Evolutionary conservation across 2,329 filamentous ascomycete species (phyloP), one percentile per base, ranked within the genome.

Genomic region (Boeremia exigua): DNA sequence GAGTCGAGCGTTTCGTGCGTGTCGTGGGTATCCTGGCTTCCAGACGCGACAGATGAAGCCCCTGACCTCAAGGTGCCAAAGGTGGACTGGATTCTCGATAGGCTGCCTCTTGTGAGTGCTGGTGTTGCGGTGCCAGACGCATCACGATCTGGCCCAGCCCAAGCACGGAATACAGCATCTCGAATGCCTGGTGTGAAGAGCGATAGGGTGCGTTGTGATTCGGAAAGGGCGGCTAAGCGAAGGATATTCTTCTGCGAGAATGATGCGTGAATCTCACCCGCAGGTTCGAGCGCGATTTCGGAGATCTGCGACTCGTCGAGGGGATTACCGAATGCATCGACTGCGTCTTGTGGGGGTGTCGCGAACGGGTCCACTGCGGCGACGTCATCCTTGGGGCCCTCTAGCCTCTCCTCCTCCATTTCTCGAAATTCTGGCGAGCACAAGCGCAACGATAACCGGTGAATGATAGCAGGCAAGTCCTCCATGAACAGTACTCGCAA

Each of bases 401-500:
- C 72, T 60, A 79, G 65, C 39, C 79, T 71, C 43, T 86, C 81
- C 58, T 86, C 82, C 32, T 91, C 88, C 45, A 86, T 84, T 19
- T 86, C 83, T 46, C 87, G 83, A 72, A 95, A 91, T 65, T 98
- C 94, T 0, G 93, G 91, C 49, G 92, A 95, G 88, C 92, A 96
- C 45, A 97, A 78, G 62, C 91, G 87, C 54, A 98, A 80, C 0
- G 94, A 98, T 17, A 99, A 79, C 47, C 92, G 86, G 76, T 99
- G 95, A 59, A 99, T 96, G 56, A 98, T 98, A 44, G 94, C 93
- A 0, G 95, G 95, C 23, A 99, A 79, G 74, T 99, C 95, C 62
- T 99, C 94, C 92, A 98, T 98, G 82, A 99, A 96, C 62, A 99
- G 75, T 50, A 93, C 92, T 28, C 95, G 88, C 58, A 99, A 79